Conservation (phyloP, 1,284 basidiomycete genomes). For the Microstroma glucosiphilum region DNA sequence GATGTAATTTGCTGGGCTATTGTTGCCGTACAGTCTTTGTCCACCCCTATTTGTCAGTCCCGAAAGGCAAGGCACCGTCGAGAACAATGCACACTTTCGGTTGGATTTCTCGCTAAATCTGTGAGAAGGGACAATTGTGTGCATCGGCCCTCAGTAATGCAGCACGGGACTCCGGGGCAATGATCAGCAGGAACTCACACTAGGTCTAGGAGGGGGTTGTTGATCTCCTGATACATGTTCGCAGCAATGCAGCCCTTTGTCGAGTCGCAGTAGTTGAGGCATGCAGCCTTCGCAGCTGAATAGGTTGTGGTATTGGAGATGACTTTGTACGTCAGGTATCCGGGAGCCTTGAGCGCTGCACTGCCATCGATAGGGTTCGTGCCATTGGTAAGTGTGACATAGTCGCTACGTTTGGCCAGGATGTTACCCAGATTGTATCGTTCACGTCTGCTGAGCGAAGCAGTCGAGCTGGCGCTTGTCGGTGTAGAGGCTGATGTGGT, state of each 20-base stretch:
- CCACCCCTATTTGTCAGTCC: not conserved
- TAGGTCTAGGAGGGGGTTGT: not conserved
- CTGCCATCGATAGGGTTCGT: not conserved
- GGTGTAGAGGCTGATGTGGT: too few species aligned
- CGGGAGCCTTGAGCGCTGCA: not conserved
- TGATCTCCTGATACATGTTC: not conserved
- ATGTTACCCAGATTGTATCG: too few species aligned
- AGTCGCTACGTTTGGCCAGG: too few species aligned
- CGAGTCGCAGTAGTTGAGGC: slow-evolving; percentile 1
- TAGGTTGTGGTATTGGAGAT: not conserved
- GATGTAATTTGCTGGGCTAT: not conserved
- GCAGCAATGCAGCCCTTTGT: not conserved
- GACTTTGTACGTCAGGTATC: slow-evolving; percentile 1
- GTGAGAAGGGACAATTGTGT: not conserved
- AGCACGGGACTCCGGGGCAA: too few species aligned
- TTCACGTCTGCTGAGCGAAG: too few species aligned
- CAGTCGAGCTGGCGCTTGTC: too few species aligned
- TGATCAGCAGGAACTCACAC: not conserved
- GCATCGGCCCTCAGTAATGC: too few species aligned
- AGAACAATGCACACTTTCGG: not conserved
- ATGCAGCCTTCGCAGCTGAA: not conserved
- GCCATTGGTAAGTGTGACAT: too few species aligned
- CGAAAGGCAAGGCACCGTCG: not conserved
- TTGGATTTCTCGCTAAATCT: slow-evolving; percentile 1
- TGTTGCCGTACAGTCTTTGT: not conserved